Evolutionary conservation across 495 filamentous ascomycete species (phyloP), one percentile per base, ranked within the genome.

Genomic region (Daldinia grandis): DNA sequence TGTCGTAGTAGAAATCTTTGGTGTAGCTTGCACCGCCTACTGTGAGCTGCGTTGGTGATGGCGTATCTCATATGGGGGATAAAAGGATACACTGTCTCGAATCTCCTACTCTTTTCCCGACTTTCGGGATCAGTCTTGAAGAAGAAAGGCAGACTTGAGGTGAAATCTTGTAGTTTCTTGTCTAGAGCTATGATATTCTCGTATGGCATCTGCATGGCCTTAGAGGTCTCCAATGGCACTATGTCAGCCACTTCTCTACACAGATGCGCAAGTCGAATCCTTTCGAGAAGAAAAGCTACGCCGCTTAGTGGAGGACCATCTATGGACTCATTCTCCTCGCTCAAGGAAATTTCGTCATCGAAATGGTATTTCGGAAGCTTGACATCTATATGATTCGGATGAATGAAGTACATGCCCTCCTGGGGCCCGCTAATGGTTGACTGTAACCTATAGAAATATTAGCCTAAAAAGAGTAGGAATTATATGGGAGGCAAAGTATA

Each of bases 371-470:
- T 71, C 2, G 82, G 84, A 58, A 74, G 65, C 1, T 78, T 74
- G 19, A 84, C 79, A 15, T 79, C 74, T 71, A 87, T 80, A 31
- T 86, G 83, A 12, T 74, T 66, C 2, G 80, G 81, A 33, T 81
- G 75, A 14, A 86, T 79, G 3, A 78, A 70, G 64, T 86, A 87
- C 5, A 78, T 84, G 60, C 80, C 79, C 50, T 86, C 83, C 50
- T 86, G 83, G 1, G 85, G 85, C n/a, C 84, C 84, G 25, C 59
- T 63, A n/a, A 67, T 42, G 14, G 67, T 30, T 37, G 72, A 64
- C 3, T 73, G 55, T 9, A 56, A 35, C 54, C 62, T 62, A 42
- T 5, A 19, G 37, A 37, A 17, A 38, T 5, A 38, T 17, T 17
- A 40, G 10, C 10, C 2, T 17, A 7, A 17, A 17, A 40, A n/a